Conservation (phyloP, 192 early-diverging fungal species). For the Coemansia sp. region DNA sequence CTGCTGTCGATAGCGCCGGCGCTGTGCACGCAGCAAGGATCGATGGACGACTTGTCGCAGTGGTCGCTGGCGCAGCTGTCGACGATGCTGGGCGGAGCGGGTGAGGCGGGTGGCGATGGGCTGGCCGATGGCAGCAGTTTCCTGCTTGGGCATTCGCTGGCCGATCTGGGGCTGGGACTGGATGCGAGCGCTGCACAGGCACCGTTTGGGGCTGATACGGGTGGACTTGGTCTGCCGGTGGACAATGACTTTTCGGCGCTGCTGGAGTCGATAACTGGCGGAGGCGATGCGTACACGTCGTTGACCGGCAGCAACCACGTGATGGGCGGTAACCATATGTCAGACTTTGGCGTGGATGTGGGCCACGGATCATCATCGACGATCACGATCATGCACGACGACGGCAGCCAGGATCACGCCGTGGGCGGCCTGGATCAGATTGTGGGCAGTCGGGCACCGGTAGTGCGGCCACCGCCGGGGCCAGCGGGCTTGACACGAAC, state of each 20-base stretch:
- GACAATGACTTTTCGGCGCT: slow-evolving; percentile 51
- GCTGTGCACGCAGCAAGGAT: slow-evolving; percentile 33
- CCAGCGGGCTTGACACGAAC: slow-evolving; percentile 30
- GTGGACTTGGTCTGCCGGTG: slow-evolving; percentile 29
- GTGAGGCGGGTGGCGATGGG: background rate
- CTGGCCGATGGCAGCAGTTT: slow-evolving; percentile 21
- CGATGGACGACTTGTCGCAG: slow-evolving; percentile 42
- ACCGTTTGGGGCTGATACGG: slow-evolving; percentile 5
- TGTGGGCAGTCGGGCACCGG: background rate
- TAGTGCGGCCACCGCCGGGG: slow-evolving; percentile 37
- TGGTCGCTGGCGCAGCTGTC: slow-evolving; percentile 50
- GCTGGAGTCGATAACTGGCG: slow-evolving; percentile 47
- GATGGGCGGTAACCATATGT: slow-evolving; percentile 12
- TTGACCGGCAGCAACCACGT: slow-evolving; percentile 21
- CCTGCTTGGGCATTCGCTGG: slow-evolving; percentile 37
- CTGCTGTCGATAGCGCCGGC: slow-evolving; percentile 24
- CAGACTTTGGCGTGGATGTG: slow-evolving; percentile 6
- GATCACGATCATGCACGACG: slow-evolving; percentile 49
- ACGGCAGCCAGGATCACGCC: slow-evolving; percentile 27
- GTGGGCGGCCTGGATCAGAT: slow-evolving; percentile 24
- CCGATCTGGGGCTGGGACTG: slow-evolving; percentile 36
- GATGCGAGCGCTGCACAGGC: slow-evolving; percentile 4
- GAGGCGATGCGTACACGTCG: slow-evolving; percentile 28
- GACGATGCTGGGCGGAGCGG: slow-evolving; percentile 27
- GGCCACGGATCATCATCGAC: slow-evolving; percentile 50